Percentiles rank a stretch among this genome's conserved stretches.
phyloP scores from a whole-genome alignment of 2,329 filamentous ascomycete species.

The Apiospora rasikravindrae region DNA sequence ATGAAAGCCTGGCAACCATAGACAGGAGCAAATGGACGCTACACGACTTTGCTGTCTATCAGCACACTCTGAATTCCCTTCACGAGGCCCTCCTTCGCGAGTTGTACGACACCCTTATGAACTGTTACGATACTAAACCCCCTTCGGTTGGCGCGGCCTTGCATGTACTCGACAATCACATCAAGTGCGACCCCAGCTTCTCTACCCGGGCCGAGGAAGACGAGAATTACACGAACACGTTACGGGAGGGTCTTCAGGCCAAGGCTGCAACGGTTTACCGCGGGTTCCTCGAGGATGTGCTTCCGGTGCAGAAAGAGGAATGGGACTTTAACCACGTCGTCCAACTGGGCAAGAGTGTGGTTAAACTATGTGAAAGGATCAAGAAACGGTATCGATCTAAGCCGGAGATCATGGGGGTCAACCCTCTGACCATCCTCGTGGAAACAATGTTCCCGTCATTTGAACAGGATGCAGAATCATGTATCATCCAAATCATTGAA shows the following conservation, averaged over 20 bases:
- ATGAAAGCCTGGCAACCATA: conserved; percentile 58
- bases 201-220: conserved; percentile 71
- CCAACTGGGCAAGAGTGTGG: conserved; percentile 83
- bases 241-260: conserved; percentile 73
- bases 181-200: conserved; percentile 80
- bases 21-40: conserved; percentile 70
- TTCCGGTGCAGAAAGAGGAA: conserved; percentile 78
- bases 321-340: conserved; percentile 95
- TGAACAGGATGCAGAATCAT: conserved; percentile 84
- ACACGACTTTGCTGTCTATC: conserved; percentile 72
- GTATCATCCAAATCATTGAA: conserved; percentile 81
- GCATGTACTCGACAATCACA: conserved; percentile 80
- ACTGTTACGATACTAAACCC: conserved; percentile 87
- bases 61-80: conserved; percentile 73
- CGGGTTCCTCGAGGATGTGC: conserved; percentile 76
- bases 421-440: conserved; percentile 72
- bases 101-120: conserved; percentile 84
- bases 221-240: conserved; percentile 72
- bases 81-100: conserved; percentile 86
- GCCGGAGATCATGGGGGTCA: conserved; percentile 81
- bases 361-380: conserved; percentile 84
- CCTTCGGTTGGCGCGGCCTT: conserved; percentile 81
- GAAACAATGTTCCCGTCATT: conserved; percentile 87
- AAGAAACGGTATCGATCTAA: conserved; percentile 91
- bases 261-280: conserved; percentile 83